Conservation (phyloP, 768 basidiomycete species). For the Suillus ampliporus region DNA sequence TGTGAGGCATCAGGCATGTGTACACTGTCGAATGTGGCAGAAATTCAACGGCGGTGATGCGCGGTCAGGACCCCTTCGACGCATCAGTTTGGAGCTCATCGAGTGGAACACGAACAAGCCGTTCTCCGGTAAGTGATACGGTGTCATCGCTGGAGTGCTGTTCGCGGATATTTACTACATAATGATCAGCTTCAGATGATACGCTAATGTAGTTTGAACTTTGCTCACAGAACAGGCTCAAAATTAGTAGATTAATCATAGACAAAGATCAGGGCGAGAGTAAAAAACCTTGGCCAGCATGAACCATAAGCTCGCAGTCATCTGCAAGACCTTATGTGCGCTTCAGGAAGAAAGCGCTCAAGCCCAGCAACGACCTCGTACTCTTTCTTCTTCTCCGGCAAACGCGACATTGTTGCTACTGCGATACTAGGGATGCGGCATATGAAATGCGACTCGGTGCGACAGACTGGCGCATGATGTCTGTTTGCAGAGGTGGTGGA, state of each 20-base stretch:
- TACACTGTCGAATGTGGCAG: not conserved
- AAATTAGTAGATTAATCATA: conserved; percentile 45
- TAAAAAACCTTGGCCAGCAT: conserved; percentile 67
- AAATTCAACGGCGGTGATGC: not conserved
- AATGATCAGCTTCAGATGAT: not conserved
- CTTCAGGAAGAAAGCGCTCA: conserved; percentile 65
- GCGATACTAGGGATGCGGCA: conserved; percentile 37
- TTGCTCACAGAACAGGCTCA: conserved; percentile 63
- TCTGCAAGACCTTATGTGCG: conserved; percentile 71
- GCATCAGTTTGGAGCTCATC: conserved; percentile 58
- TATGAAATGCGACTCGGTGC: conserved; percentile 58
- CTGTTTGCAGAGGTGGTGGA: no score
- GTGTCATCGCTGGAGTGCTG: conserved; percentile 33
- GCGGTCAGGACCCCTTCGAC: conserved; percentile 17
- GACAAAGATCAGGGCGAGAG: not conserved
- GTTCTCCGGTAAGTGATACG: conserved; percentile 48
- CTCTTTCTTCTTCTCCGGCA: conserved; percentile 83
- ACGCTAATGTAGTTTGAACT: not conserved
- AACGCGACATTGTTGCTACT: conserved; percentile 59
- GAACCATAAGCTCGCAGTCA: conserved; percentile 79
- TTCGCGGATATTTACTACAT: conserved; percentile 56
- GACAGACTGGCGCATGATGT: conserved; percentile 54
- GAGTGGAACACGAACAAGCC: conserved; percentile 75
- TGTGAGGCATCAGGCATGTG: not conserved
- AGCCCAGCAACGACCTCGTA: conserved; percentile 76